These are phyloP conservation scores for Albophoma yamanashiensis DNA, from an alignment of 2,329 filamentous ascomycete genomes.

Conservation along the genomic window DNA sequence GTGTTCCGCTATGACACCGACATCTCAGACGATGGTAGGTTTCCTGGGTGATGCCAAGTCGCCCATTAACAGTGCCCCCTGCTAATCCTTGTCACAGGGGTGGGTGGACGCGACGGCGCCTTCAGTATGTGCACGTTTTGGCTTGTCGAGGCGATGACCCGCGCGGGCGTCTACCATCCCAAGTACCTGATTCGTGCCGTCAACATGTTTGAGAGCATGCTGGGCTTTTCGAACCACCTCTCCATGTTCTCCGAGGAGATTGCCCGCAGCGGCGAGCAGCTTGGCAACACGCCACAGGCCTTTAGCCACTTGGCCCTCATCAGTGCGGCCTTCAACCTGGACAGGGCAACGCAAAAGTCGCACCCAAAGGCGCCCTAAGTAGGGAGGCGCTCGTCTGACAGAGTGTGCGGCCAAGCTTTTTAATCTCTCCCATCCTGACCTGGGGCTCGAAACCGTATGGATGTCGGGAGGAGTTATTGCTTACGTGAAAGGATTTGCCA, in stretches of 20 bases:
- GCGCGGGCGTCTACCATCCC: conserved; percentile 54
- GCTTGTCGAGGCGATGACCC: conserved; percentile 68
- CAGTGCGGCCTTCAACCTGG: conserved; percentile 67
- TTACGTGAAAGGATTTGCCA: neutral
- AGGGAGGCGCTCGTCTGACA: neutral
- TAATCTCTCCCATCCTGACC: neutral
- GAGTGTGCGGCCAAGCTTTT: neutral
- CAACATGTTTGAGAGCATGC: conserved; percentile 67
- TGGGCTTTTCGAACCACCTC: conserved; percentile 66
- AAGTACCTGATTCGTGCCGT: conserved; percentile 52
- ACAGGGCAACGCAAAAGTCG: conserved; percentile 30
- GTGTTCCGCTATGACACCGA: conserved; percentile 67
- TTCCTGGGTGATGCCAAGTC: neutral
- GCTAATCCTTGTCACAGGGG: conserved; percentile 32
- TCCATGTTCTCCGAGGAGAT: conserved; percentile 76
- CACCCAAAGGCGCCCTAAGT: neutral
- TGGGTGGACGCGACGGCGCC: conserved; percentile 64
- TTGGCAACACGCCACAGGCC: conserved; percentile 71
- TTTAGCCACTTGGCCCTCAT: conserved; percentile 69
- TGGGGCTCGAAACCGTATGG: neutral
- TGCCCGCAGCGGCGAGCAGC: conserved; percentile 60
- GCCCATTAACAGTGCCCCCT: conserved; percentile 6
- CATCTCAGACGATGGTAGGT: conserved; percentile 54
- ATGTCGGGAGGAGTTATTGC: neutral
- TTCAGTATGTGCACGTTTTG: conserved; percentile 80